Evolutionary conservation across 257 asterid genomes (phyloP).

Genomic region (Primulina tabacum): DNA sequence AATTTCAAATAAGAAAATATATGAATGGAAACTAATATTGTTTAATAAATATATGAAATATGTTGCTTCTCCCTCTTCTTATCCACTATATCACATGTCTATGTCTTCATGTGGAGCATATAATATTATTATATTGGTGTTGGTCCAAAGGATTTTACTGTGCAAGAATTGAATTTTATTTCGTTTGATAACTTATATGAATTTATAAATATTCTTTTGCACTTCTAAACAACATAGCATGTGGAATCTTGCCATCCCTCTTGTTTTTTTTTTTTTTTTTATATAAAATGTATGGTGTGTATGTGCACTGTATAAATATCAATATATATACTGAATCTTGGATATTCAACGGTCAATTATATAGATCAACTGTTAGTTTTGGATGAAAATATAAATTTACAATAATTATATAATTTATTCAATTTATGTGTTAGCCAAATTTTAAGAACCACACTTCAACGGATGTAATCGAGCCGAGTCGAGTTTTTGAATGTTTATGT

Average conservation of each 20-base stretch:
- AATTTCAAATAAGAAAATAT: too few species aligned
- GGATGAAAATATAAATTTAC: too few species aligned
- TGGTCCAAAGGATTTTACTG: conserved; percentile 5
- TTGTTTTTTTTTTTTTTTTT: conserved; percentile 18
- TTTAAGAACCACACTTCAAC: too few species aligned
- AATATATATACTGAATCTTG: background rate
- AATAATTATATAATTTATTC: too few species aligned
- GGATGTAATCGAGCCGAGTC: too few species aligned
- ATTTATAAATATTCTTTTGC: conserved; percentile 1
- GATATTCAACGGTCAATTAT: too few species aligned
- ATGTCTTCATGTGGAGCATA: background rate
- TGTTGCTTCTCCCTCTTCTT: background rate
- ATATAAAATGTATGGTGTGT: conserved; percentile 8
- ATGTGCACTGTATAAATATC: background rate
- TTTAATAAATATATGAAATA: background rate
- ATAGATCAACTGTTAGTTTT: too few species aligned
- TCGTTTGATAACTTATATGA: conserved; percentile 3
- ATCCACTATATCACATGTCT: background rate
- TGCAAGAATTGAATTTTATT: conserved; percentile 8
- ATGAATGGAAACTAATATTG: background rate
- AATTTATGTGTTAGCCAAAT: too few species aligned
- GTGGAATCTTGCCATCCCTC: conserved; percentile 29
- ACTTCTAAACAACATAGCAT: conserved; percentile 28
- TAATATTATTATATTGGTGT: background rate
- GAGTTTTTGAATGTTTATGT: too few species aligned